Percentiles rank a stretch among this genome's conserved stretches.
Conservation (phyloP, 306 rosid species). For the Castanea crenata region DNA sequence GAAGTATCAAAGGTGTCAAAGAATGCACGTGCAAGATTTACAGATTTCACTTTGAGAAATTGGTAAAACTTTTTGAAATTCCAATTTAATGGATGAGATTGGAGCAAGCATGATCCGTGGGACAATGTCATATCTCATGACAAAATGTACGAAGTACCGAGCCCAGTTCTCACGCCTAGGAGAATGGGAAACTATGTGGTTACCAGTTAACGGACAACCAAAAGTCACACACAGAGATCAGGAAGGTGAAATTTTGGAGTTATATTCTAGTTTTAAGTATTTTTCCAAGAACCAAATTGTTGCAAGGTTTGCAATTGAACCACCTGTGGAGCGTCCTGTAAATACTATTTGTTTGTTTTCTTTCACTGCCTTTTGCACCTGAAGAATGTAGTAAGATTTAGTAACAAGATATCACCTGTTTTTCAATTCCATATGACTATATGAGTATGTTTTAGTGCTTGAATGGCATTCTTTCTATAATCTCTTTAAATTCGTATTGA, state of each 20-base stretch:
- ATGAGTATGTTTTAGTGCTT: too few relatives aligned
- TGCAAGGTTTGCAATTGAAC: slow-evolving; percentile 62
- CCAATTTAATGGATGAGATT: slow-evolving; percentile 29
- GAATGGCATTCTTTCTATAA: too few relatives aligned
- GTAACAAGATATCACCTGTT: too few relatives aligned
- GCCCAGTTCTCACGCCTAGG: slow-evolving; percentile 75
- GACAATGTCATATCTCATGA: slow-evolving; percentile 56
- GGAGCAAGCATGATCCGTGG: slow-evolving; percentile 75
- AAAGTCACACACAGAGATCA: slow-evolving; percentile 57
- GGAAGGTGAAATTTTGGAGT: neutral
- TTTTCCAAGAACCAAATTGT: slow-evolving; percentile 64
- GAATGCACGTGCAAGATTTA: neutral
- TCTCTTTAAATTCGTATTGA: too few relatives aligned
- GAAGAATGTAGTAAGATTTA: too few relatives aligned
- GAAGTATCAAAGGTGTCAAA: neutral
- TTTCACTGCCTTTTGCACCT: too few relatives aligned
- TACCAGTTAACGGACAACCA: slow-evolving; percentile 75
- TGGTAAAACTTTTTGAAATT: slow-evolving; percentile 27
- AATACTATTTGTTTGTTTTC: slow-evolving; percentile 46
- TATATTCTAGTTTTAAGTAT: neutral
- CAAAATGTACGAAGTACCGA: slow-evolving; percentile 51
- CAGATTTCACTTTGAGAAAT: slow-evolving; percentile 18
- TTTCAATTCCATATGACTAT: too few relatives aligned
- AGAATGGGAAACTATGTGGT: slow-evolving; percentile 70
- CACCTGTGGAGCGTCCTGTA: slow-evolving; percentile 75